Evolutionary conservation across 2,329 filamentous ascomycete genomes (phyloP).

Genomic region (Neonectria magnoliae): DNA sequence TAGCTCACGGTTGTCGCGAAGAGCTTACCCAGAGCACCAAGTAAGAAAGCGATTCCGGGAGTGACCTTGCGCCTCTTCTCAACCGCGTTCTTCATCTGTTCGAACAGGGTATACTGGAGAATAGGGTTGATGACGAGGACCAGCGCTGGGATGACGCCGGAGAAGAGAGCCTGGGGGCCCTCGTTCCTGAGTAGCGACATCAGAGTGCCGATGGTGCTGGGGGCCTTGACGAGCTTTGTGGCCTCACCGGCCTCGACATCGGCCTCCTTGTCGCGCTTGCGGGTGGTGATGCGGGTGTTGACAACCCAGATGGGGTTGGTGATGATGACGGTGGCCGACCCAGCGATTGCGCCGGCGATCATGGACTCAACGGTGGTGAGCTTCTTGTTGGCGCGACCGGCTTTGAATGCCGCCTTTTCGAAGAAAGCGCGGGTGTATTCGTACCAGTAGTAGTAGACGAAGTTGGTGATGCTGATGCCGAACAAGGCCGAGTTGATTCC

Average conservation of each 20-base stretch:
- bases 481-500: constrained; percentile 95
- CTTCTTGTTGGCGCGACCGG: constrained; percentile 79
- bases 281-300: constrained; percentile 97
- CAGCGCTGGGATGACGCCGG: constrained; percentile 90
- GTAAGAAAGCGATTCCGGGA: constrained; percentile 86
- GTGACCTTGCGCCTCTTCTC: constrained; percentile 81
- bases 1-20: constrained; percentile 95
- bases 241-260: constrained; percentile 53
- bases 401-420: constrained; percentile 77
- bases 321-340: constrained; percentile 91
- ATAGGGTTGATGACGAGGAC: constrained; percentile 98
- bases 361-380: constrained; percentile 94
- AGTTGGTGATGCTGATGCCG: constrained; percentile 98
- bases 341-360: constrained; percentile 92
- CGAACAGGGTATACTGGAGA: constrained; percentile 97
- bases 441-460: constrained; percentile 99
- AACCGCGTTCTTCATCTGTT: constrained; percentile 93
- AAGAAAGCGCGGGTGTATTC: constrained; percentile 95
- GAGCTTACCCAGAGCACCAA: constrained; percentile 93
- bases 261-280: constrained; percentile 67
- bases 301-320: constrained; percentile 99
- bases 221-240: constrained; percentile 58
- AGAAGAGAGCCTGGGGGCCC: constrained; percentile 85
- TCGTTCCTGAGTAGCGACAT: constrained; percentile 84
- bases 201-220: constrained; percentile 83